phyloP scores from a whole-genome alignment of 495 filamentous ascomycete species.

The Annulohypoxylon bovei region DNA sequence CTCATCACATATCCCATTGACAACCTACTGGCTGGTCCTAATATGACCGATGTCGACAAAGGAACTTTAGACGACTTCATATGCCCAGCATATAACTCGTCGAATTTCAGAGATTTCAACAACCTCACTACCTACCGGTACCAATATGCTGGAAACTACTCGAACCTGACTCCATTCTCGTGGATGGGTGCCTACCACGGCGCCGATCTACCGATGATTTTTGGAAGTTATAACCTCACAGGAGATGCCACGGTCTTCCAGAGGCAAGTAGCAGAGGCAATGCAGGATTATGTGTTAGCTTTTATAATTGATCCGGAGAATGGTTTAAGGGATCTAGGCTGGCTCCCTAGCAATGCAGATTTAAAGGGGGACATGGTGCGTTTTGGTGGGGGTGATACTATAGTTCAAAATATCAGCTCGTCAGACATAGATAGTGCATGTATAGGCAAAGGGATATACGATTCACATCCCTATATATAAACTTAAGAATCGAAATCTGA shows the following conservation, averaged over 20 bases:
- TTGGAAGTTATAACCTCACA: constrained; percentile 52
- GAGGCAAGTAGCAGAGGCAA: constrained; percentile 48
- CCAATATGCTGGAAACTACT: constrained; percentile 60
- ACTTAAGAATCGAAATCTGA: not conserved
- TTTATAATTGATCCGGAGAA: constrained; percentile 55
- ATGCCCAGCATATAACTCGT: constrained; percentile 52
- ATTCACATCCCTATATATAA: constrained; percentile 18
- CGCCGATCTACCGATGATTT: constrained; percentile 57
- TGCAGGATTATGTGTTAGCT: constrained; percentile 58
- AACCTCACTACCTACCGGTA: constrained; percentile 60
- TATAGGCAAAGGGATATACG: constrained; percentile 30
- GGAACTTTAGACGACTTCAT: constrained; percentile 48
- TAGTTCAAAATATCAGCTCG: constrained; percentile 33
- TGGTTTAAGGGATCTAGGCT: constrained; percentile 45
- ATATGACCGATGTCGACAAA: constrained; percentile 44
- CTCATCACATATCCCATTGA: constrained; percentile 49
- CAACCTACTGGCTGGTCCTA: constrained; percentile 48
- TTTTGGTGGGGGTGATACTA: constrained; percentile 19
- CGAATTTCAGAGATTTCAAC: constrained; percentile 28
- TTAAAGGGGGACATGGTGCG: constrained; percentile 27
- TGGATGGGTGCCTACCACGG: constrained; percentile 65
- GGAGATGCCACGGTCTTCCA: constrained; percentile 48
- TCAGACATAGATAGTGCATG: constrained; percentile 41
- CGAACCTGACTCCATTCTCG: constrained; percentile 51
- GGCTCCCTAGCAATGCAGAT: constrained; percentile 10